These are phyloP conservation scores for Apiospora pterosperma DNA, from an alignment of 2,329 filamentous ascomycete species.

Conservation along the genomic window DNA sequence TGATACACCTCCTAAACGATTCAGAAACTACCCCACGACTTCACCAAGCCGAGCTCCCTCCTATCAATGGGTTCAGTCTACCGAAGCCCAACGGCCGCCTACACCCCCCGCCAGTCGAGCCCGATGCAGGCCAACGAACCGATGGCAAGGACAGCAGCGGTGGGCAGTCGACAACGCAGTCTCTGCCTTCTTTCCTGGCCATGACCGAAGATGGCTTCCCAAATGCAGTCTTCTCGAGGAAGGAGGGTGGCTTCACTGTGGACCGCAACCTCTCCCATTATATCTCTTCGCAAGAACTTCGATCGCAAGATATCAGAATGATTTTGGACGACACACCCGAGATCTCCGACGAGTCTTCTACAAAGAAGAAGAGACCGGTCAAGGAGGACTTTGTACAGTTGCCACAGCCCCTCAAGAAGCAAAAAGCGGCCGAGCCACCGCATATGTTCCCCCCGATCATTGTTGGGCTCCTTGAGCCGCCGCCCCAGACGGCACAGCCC, in stretches of 20 bases:
- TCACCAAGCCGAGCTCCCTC: constrained; percentile 49
- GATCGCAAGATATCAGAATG: constrained; percentile 39
- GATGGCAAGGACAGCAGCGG: constrained; percentile 31
- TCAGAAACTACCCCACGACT: constrained; percentile 44
- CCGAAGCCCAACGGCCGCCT: constrained; percentile 38
- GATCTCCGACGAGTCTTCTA: constrained; percentile 39
- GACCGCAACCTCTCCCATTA: constrained; percentile 23
- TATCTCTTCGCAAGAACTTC: constrained; percentile 40
- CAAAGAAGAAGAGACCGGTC: constrained; percentile 57
- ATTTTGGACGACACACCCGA: constrained; percentile 44
- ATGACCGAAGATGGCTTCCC: constrained; percentile 22
- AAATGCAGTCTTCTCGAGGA: constrained; percentile 14
- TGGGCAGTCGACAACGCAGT: constrained; percentile 22
- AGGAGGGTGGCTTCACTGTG: constrained; percentile 12
- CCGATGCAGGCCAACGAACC: constrained; percentile 39
- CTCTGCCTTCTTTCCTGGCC: constrained; percentile 23
- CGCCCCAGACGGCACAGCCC: constrained; percentile 48
- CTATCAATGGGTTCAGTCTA: constrained; percentile 46
- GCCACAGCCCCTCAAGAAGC: constrained; percentile 62
- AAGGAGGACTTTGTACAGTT: constrained; percentile 64
- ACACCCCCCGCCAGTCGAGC: constrained; percentile 46
- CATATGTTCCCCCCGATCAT: constrained; percentile 60
- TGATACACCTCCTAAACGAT: constrained; percentile 63
- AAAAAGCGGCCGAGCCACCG: constrained; percentile 50
- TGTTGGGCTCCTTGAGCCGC: constrained; percentile 60